phyloP scores from a whole-genome alignment of 345 rosid genomes.

The Bretschneidera sinensis region DNA sequence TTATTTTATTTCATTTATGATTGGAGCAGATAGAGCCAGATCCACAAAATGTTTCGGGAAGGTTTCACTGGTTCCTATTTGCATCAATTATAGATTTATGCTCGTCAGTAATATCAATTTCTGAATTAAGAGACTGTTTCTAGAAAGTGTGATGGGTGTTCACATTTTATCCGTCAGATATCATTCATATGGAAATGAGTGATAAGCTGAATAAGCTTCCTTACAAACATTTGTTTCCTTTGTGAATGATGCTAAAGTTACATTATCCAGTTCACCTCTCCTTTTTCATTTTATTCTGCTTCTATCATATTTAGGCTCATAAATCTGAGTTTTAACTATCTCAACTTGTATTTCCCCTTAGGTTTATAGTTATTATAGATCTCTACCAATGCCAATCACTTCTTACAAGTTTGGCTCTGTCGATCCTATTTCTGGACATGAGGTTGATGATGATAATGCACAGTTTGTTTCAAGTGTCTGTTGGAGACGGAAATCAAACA shows the following conservation, averaged over 20 bases:
- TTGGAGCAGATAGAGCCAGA: background rate
- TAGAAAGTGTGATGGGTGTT: too few relatives aligned
- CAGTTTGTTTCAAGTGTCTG: constrained; percentile 94
- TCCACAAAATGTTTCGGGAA: background rate
- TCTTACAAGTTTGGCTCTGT: constrained; percentile 74
- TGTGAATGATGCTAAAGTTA: too few relatives aligned
- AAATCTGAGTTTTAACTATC: background rate
- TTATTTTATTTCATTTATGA: background rate
- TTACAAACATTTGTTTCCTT: too few relatives aligned
- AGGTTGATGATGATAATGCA: constrained; percentile 49
- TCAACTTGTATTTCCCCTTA: constrained; percentile 15
- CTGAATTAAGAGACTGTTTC: too few relatives aligned
- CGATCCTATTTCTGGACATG: constrained; percentile 60
- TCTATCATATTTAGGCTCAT: background rate
- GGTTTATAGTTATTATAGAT: constrained; percentile 77
- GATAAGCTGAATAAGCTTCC: too few relatives aligned
- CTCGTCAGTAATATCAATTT: background rate
- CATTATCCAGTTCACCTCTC: too few relatives aligned
- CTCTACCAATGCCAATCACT: constrained; percentile 80
- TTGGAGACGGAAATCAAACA: constrained; percentile 75
- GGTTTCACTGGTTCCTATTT: background rate
- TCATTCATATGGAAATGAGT: too few relatives aligned
- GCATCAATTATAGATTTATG: too few relatives aligned
- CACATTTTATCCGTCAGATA: too few relatives aligned
- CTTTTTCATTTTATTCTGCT: too few relatives aligned